Evolutionary conservation across 2,329 filamentous ascomycete genomes (phyloP).

Genomic region (Aspergillus oerlinghausenensis): DNA sequence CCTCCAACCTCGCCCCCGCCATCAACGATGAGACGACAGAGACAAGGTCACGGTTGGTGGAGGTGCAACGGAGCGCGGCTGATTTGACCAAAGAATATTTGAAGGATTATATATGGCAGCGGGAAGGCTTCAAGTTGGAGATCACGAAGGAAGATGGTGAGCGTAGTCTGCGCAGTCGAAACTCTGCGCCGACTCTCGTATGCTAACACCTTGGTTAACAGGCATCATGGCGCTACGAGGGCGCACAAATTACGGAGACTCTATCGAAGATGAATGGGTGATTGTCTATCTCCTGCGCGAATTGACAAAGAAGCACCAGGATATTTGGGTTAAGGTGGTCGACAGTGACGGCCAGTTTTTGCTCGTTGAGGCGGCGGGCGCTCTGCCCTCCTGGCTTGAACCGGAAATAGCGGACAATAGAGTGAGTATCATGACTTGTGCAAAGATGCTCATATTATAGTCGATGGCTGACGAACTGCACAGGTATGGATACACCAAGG

Average conservation of each 20-base stretch:
- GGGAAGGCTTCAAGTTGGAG: constrained; percentile 71
- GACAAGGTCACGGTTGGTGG: constrained; percentile 59
- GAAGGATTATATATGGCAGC: constrained; percentile 93
- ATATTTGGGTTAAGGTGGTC: constrained; percentile 75
- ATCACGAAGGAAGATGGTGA: constrained; percentile 57
- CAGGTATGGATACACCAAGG: constrained; percentile 81
- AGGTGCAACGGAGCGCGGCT: constrained; percentile 64
- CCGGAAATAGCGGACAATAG: constrained; percentile 84
- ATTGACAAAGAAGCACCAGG: constrained; percentile 65
- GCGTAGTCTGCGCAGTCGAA: constrained; percentile 11
- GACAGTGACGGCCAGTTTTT: constrained; percentile 95
- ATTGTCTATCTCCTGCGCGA: constrained; percentile 85
- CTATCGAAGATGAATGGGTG: constrained; percentile 95
- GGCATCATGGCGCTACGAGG: constrained; percentile 63
- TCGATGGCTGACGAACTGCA: background rate
- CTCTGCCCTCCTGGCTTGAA: constrained; percentile 82
- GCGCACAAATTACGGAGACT: constrained; percentile 83
- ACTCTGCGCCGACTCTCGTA: constrained; percentile 4
- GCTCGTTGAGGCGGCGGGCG: constrained; percentile 85
- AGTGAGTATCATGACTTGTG: constrained; percentile 30
- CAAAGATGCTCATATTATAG: background rate
- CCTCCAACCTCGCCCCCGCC: constrained; percentile 51
- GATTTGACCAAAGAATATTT: constrained; percentile 61
- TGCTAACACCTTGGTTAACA: constrained; percentile 18
- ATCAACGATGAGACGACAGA: constrained; percentile 50